Conservation (phyloP, 148 eudicot genomes). For the Vaccinium vitisidaea region DNA sequence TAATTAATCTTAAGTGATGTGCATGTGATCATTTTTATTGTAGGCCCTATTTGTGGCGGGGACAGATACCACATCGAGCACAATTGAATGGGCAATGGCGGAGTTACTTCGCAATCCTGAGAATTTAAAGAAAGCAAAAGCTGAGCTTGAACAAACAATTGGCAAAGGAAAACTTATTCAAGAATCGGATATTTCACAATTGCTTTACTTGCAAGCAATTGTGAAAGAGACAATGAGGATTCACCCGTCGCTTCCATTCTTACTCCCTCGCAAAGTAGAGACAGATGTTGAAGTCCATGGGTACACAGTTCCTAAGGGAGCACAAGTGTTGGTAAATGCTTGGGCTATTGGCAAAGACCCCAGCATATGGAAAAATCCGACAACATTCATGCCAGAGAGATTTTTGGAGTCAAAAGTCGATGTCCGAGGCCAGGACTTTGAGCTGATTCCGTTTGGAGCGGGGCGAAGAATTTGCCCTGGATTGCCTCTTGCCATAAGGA, state of each 20-base stretch:
- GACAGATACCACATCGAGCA: conserved; percentile 16
- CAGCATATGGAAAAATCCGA: not conserved
- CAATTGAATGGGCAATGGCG: conserved; percentile 18
- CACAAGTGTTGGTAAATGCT: no score
- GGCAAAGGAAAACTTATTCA: conserved; percentile 12
- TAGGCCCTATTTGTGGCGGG: conserved; percentile 16
- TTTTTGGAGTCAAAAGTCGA: conserved; percentile 11
- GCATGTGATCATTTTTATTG: not conserved
- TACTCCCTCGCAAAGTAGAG: conserved; percentile 3
- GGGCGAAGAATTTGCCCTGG: conserved; percentile 21
- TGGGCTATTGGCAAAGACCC: conserved; percentile 15
- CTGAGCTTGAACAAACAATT: conserved; percentile 1
- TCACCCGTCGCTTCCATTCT: conserved; percentile 15
- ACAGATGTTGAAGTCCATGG: no score
- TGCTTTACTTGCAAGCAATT: conserved; percentile 11
- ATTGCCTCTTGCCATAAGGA: conserved; percentile 1
- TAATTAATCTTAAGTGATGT: not conserved
- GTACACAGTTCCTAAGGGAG: no score
- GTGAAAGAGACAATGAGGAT: conserved; percentile 11
- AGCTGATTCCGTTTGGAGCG: conserved; percentile 14
- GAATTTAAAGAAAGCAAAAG: conserved; percentile 4
- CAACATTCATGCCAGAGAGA: conserved; percentile 4
- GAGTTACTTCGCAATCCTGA: conserved; percentile 1
- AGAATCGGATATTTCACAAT: not conserved
- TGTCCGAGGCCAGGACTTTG: conserved; percentile 14